Conservation (phyloP, 192 early-diverging fungal species). For the Phlyctochytrium arcticum region DNA sequence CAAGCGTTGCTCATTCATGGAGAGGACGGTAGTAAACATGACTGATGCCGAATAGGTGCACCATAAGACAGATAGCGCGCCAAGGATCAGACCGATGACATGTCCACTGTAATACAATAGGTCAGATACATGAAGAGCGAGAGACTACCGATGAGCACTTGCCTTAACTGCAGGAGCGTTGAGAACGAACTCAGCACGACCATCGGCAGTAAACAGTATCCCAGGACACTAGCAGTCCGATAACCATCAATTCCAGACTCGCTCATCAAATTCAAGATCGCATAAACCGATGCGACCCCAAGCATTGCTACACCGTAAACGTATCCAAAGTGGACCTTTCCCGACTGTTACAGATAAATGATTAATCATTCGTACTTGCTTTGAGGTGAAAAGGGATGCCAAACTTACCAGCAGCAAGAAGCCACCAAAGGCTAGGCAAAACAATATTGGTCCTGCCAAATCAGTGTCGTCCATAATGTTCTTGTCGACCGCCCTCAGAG, state of each 20-base stretch:
- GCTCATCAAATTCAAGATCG: conserved; percentile 93
- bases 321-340: conserved; percentile 95
- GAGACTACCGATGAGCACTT: conserved; percentile 19
- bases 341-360: conserved; percentile 50
- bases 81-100: conserved; percentile 50
- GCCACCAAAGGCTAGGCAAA: conserved; percentile 85
- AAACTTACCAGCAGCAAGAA: conserved; percentile 72
- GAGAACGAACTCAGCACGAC: conserved; percentile 81
- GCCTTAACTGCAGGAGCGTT: conserved; percentile 67
- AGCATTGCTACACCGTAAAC: conserved; percentile 92
- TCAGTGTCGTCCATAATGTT: conserved; percentile 96
- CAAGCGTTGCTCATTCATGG: conserved; percentile 88
- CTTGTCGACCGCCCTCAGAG: conserved; percentile 51
- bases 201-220: conserved; percentile 95
- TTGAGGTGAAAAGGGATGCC: too few species aligned
- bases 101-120: conserved; percentile 10
- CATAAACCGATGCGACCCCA: conserved; percentile 79
- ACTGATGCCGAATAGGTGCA: conserved; percentile 89
- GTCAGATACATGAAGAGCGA: neutral
- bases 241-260: conserved; percentile 80
- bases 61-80: conserved; percentile 78
- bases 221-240: conserved; percentile 89
- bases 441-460: conserved; percentile 90
- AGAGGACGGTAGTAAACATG: conserved; percentile 91
- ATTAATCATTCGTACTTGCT: too few species aligned